These are phyloP conservation scores for Neltuma alba DNA, from an alignment of 306 rosid species.

Conservation along the genomic window DNA sequence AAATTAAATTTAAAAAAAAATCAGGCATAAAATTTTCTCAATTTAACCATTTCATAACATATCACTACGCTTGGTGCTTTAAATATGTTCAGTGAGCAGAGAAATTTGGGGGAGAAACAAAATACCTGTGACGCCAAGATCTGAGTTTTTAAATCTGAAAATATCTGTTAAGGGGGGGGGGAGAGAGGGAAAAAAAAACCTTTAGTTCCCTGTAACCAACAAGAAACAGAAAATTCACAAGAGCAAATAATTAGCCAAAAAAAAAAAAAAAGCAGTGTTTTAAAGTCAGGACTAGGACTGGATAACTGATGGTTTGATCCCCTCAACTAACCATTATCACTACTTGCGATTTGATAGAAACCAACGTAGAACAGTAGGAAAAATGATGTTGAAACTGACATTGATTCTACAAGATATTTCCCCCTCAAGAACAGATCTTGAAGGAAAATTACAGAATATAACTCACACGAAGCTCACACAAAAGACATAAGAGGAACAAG, in stretches of 20 bases:
- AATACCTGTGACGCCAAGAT: slow-evolving; percentile 58
- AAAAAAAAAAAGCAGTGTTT: neutral
- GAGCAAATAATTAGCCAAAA: neutral
- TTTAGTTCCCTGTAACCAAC: slow-evolving; percentile 22
- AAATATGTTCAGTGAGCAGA: neutral
- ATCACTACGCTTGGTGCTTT: neutral
- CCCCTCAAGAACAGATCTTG: too few relatives aligned
- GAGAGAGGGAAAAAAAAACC: slow-evolving; percentile 17
- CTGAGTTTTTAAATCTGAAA: slow-evolving; percentile 54
- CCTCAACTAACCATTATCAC: neutral
- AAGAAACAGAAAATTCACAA: neutral
- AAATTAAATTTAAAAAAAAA: slow-evolving; percentile 8
- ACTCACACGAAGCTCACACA: too few relatives aligned
- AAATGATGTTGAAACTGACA: too few relatives aligned
- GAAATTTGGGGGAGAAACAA: neutral
- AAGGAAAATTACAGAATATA: too few relatives aligned
- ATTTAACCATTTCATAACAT: neutral
- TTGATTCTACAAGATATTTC: too few relatives aligned
- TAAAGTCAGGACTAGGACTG: neutral
- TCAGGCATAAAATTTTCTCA: slow-evolving; percentile 7
- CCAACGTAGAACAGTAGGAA: too few relatives aligned
- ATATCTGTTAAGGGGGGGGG: slow-evolving; percentile 55
- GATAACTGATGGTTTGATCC: neutral
- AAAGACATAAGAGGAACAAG: too few relatives aligned
- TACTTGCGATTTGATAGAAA: too few relatives aligned